Evolutionary conservation across 352 stramenopile genomes (phyloP).

Genomic region (Lagenidium giganteum): DNA sequence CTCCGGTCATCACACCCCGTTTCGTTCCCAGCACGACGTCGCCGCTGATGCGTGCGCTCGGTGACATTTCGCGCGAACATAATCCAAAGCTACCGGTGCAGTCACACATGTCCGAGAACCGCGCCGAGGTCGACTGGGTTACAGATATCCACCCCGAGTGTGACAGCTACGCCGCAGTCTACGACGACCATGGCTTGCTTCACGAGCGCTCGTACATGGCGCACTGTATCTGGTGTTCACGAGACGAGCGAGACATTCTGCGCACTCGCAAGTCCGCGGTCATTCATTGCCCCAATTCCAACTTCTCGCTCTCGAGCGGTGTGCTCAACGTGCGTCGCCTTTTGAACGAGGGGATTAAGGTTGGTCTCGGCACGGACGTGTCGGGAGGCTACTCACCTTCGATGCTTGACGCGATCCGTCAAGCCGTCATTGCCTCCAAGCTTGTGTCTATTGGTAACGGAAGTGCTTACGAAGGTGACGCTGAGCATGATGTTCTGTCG

Average conservation of each 20-base stretch:
- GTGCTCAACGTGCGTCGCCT: constrained; percentile 77
- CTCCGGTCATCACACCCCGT: constrained; percentile 89
- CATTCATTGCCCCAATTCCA: constrained; percentile 94
- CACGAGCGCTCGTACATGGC: constrained; percentile 90
- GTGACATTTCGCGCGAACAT: constrained; percentile 76
- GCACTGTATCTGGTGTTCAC: constrained; percentile 90
- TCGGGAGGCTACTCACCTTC: constrained; percentile 92
- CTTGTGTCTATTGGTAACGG: constrained; percentile 63
- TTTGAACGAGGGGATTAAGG: constrained; percentile 77
- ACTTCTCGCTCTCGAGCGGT: constrained; percentile 91
- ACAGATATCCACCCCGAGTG: constrained; percentile 77
- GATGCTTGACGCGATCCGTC: constrained; percentile 90
- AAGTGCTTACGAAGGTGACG: constrained; percentile 33
- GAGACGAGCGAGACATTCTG: constrained; percentile 72
- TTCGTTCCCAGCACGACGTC: constrained; percentile 90
- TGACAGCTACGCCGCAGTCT: constrained; percentile 74
- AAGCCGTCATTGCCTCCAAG: constrained; percentile 89
- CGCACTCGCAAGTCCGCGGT: constrained; percentile 57
- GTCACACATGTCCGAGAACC: constrained; percentile 90
- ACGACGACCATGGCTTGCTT: constrained; percentile 84
- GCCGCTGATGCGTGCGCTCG: constrained; percentile 79
- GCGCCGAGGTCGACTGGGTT: constrained; percentile 86
- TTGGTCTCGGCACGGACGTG: constrained; percentile 93
- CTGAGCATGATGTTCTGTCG: constrained; percentile 31
- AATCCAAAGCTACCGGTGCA: constrained; percentile 78